Conservation (phyloP, 495 filamentous ascomycete species). For the Daldinia grandis region DNA sequence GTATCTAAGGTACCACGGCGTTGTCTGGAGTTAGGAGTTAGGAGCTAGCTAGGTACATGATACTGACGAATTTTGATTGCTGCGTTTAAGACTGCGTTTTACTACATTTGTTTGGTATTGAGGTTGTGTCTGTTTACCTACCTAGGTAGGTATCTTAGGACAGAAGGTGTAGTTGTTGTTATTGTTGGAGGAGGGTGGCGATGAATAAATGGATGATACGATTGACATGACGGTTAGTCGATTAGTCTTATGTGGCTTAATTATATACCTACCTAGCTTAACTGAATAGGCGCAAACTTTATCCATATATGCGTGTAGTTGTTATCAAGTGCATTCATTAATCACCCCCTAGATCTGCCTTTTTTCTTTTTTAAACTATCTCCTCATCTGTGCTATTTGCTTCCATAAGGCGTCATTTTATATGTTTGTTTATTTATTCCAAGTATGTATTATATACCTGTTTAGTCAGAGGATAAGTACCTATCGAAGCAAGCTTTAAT, state of each 20-base stretch:
- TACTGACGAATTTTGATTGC: background rate
- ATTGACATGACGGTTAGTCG: background rate
- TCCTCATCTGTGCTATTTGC: too few species aligned
- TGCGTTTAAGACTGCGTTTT: background rate
- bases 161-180: background rate
- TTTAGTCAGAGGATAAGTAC: too few species aligned
- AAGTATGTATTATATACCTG: too few species aligned
- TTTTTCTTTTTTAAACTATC: too few species aligned
- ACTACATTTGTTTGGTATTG: background rate
- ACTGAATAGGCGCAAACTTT: background rate
- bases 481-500: conserved; percentile 17
- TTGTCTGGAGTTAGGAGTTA: background rate
- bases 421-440: too few species aligned
- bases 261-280: background rate
- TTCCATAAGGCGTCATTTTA: too few species aligned
- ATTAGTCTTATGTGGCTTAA: background rate
- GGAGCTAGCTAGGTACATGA: too few species aligned
- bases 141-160: background rate
- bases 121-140: background rate
- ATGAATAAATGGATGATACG: background rate
- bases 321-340: too few species aligned
- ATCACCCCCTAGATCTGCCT: too few species aligned
- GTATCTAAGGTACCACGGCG: too few species aligned
- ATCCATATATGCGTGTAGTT: background rate
- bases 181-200: background rate